Conservation (phyloP, 129 eudicot species). For the Saussurea involucrata region DNA sequence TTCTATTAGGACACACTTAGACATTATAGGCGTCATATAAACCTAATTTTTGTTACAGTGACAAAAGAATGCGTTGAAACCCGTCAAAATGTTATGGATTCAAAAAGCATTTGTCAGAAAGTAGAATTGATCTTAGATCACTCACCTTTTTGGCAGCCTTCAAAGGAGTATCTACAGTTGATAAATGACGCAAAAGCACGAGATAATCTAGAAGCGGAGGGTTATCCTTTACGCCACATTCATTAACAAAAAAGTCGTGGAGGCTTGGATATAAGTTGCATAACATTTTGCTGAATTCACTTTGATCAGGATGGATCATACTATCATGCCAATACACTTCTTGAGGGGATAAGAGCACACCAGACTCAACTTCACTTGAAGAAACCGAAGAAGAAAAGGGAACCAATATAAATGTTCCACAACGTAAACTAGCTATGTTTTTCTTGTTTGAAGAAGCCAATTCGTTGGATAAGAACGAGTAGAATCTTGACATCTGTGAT, state of each 20-base stretch:
- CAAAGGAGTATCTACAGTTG: constrained; percentile 51
- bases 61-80: background rate
- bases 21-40: background rate
- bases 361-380: constrained; percentile 55
- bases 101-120: background rate
- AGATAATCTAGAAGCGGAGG: constrained; percentile 63
- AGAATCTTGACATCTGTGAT: constrained; percentile 77
- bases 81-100: background rate
- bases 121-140: background rate
- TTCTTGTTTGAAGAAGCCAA: constrained; percentile 46
- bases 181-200: constrained; percentile 59
- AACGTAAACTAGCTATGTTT: constrained; percentile 32
- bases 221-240: constrained; percentile 73
- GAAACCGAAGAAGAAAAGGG: constrained; percentile 36
- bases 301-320: constrained; percentile 20
- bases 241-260: constrained; percentile 73
- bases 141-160: constrained; percentile 56
- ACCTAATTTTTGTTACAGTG: background rate
- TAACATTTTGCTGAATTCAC: constrained; percentile 44
- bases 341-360: constrained; percentile 57
- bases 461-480: constrained; percentile 60
- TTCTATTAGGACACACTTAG: too few relatives aligned
- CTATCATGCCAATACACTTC: constrained; percentile 85
- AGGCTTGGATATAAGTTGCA: constrained; percentile 62
- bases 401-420: constrained; percentile 69